Evolutionary conservation across 1,284 basidiomycete genomes (phyloP).

Genomic region (Binderoboletus segoi): DNA sequence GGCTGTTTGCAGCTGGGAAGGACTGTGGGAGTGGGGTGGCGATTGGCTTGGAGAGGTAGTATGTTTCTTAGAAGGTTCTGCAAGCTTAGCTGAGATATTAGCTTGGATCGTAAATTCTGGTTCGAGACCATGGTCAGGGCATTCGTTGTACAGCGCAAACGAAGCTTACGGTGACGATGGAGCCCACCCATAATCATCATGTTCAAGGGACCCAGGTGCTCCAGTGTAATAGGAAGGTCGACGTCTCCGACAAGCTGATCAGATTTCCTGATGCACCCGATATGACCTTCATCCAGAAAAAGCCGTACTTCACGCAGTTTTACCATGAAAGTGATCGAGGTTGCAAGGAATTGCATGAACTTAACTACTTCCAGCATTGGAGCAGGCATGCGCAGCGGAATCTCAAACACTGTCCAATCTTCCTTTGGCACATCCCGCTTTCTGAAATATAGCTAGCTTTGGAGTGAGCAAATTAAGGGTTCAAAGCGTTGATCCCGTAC

Average conservation of each 20-base stretch:
- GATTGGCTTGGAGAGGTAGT: background rate
- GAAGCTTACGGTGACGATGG: constrained; percentile 1
- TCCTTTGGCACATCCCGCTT: constrained; percentile 57
- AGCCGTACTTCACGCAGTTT: constrained; percentile 78
- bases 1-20: background rate
- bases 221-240: constrained; percentile 48
- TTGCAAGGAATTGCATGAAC: constrained; percentile 85
- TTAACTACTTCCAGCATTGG: constrained; percentile 83
- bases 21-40: background rate
- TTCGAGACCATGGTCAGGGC: background rate
- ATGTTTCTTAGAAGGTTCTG: background rate
- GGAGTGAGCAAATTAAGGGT: background rate
- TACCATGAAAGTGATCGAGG: constrained; percentile 92
- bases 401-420: constrained; percentile 85
- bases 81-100: background rate
- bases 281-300: constrained; percentile 72
- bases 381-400: constrained; percentile 79
- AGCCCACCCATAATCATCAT: constrained; percentile 51
- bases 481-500: constrained; percentile 32
- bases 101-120: background rate
- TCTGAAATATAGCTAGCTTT: constrained; percentile 40
- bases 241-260: constrained; percentile 55
- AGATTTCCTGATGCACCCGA: constrained; percentile 72
- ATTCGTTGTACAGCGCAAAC: background rate
- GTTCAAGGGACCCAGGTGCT: constrained; percentile 45